Evolutionary conservation across 2,329 filamentous ascomycete genomes (phyloP), one percentile per base, ranked within the genome.

Genomic region (Fusarium pseudoanthophilum): DNA sequence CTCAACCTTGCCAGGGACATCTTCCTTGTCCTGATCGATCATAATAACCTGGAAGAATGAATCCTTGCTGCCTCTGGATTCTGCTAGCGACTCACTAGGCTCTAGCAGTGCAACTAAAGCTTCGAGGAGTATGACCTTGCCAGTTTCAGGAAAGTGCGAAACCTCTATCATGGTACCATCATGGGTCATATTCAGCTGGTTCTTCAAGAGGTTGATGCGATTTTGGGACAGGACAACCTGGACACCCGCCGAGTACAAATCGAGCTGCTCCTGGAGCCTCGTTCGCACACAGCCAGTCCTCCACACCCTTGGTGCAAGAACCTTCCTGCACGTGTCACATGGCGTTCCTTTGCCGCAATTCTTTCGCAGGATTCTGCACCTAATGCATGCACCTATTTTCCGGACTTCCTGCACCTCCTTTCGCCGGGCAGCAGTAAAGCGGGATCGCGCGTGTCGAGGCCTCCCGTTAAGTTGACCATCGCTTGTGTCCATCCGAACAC

Each of bases 331-430:
- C 4, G 90, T 89, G 60, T 88, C 86, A 73, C 90, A 92, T 1
- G 90, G 90, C 11, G 85, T 88, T 37, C 89, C 90, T 66, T 86
- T 87, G n/a, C 89, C 90, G 75, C 90, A 92, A 4, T 89, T 90
- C 81, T 92, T 92, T 64, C 90, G 86, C 40, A 92, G 80, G 69
- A 92, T 91, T 42, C 90, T 86, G 76, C 90, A 92, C 49, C 90
- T 84, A 59, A 92, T 91, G 74, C 90, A 92, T 18, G 90, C 90
- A 11, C 90, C 90, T 40, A 90, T 86, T 74, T 90, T 90, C 30
- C 90, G 87, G 28, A 92, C 88, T 70, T 90, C 88, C 72, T 91
- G 89, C 4, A 92, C 90, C 76, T 92, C 88, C 77, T 89, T 90
- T 28, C 90, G 85, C n/a, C 90, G 85, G 3, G 82, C 83, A 10